Conservation (phyloP, 2,329 filamentous ascomycete genomes). For the Epichloe coenophiala region DNA sequence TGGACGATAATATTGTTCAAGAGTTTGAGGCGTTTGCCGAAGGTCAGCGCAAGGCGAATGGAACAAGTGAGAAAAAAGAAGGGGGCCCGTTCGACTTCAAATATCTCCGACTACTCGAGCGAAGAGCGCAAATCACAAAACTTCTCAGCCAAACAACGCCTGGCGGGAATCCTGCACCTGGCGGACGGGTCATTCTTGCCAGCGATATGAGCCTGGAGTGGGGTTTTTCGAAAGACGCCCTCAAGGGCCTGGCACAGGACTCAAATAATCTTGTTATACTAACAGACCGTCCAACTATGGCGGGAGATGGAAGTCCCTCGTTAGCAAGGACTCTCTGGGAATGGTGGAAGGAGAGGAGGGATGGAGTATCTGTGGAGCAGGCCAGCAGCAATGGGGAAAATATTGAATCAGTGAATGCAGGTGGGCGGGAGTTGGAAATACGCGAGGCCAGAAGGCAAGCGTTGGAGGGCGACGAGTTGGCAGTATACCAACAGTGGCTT, state of each 20-base stretch:
- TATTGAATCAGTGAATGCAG: constrained; percentile 53
- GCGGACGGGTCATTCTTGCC: constrained; percentile 69
- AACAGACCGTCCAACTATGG: constrained; percentile 55
- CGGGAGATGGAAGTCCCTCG: constrained; percentile 31
- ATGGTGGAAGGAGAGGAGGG: constrained; percentile 57
- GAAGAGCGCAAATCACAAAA: constrained; percentile 64
- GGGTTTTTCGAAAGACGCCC: constrained; percentile 78
- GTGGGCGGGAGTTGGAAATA: constrained; percentile 48
- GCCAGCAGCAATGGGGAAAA: constrained; percentile 35
- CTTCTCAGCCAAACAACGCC: constrained; percentile 35
- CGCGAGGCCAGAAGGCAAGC: constrained; percentile 47
- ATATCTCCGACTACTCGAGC: constrained; percentile 70
- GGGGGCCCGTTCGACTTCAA: constrained; percentile 81
- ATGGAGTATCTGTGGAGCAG: constrained; percentile 48
- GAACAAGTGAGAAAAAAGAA: constrained; percentile 38
- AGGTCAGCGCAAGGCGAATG: constrained; percentile 31
- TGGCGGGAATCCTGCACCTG: constrained; percentile 26
- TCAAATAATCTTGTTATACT: constrained; percentile 74
- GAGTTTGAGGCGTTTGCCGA: constrained; percentile 70
- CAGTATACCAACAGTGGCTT: constrained; percentile 81
- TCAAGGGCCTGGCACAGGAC: constrained; percentile 62
- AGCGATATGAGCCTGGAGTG: constrained; percentile 85
- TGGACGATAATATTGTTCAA: constrained; percentile 88
- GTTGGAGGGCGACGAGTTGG: constrained; percentile 62
- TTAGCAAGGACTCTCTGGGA: constrained; percentile 68